These are phyloP conservation scores for Inga laurina DNA, from an alignment of 306 rosid genomes.

Conservation along the genomic window DNA sequence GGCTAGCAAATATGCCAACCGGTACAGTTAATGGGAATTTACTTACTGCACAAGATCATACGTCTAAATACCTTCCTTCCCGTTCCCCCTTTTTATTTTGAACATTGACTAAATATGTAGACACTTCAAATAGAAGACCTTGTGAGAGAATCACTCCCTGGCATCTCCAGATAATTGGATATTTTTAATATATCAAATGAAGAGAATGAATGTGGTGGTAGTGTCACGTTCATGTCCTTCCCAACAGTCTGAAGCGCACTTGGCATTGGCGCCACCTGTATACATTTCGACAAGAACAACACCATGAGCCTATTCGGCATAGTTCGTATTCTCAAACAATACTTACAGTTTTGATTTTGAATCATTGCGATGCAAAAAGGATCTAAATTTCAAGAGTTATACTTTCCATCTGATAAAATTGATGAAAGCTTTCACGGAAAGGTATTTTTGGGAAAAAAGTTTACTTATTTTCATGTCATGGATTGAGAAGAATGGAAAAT, in stretches of 20 bases:
- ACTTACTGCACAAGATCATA: background rate
- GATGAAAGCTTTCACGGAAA: background rate
- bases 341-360: background rate
- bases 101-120: background rate
- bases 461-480: background rate
- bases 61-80: background rate
- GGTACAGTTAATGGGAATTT: background rate
- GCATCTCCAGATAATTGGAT: conserved; percentile 49
- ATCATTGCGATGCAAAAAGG: background rate
- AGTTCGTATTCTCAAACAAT: background rate
- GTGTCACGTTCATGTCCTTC: conserved; percentile 41
- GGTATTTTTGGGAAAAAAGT: background rate
- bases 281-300: conserved; percentile 9
- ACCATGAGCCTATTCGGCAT: conserved; percentile 17
- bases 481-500: background rate
- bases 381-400: too few relatives aligned
- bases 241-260: conserved; percentile 53
- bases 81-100: background rate
- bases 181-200: conserved; percentile 65
- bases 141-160: conserved; percentile 39
- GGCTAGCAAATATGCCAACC: conserved; percentile 5
- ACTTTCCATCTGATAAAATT: too few relatives aligned
- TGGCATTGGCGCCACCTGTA: conserved; percentile 61
- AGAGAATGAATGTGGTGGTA: conserved; percentile 66
- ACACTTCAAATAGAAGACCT: conserved; percentile 50